Evolutionary conservation across 192 early-diverging fungal species (phyloP).

Genomic region (Entophlyctis helioformis): DNA sequence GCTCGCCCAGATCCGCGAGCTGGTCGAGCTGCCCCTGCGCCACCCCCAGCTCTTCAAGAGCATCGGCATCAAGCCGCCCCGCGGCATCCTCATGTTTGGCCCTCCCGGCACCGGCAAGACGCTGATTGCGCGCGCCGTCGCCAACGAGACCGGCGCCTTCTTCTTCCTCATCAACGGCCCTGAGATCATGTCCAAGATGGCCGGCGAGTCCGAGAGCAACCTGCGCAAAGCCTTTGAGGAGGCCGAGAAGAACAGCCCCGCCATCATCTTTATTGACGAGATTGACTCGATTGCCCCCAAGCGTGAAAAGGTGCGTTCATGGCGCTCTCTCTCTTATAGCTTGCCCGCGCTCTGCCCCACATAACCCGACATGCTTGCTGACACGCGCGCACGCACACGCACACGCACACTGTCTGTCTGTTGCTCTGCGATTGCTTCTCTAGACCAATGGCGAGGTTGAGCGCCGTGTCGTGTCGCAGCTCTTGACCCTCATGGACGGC

Average conservation of each 20-base stretch:
- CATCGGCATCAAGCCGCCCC: constrained; percentile 97
- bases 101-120: constrained; percentile 99
- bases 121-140: constrained; percentile 94
- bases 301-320: constrained; percentile 72
- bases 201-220: constrained; percentile 96
- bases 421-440: neutral
- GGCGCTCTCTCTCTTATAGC: no score
- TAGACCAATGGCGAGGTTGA: constrained; percentile 96
- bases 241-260: constrained; percentile 93
- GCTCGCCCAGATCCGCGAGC: constrained; percentile 97
- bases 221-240: constrained; percentile 98
- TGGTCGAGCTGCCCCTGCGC: constrained; percentile 93
- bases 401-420: neutral
- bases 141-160: constrained; percentile 99
- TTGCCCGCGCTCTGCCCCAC: neutral
- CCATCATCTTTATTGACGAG: constrained; percentile 99
- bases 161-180: constrained; percentile 99
- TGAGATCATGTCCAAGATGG: constrained; percentile 99
- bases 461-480: constrained; percentile 94
- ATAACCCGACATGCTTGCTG: neutral
- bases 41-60: constrained; percentile 98
- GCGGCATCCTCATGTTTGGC: constrained; percentile 93
- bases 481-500: constrained; percentile 97
- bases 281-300: constrained; percentile 99
- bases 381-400: no score